These are phyloP conservation scores for Ceratocystis diversiconidia DNA, from an alignment of 2,329 filamentous ascomycete species.

Conservation along the genomic window DNA sequence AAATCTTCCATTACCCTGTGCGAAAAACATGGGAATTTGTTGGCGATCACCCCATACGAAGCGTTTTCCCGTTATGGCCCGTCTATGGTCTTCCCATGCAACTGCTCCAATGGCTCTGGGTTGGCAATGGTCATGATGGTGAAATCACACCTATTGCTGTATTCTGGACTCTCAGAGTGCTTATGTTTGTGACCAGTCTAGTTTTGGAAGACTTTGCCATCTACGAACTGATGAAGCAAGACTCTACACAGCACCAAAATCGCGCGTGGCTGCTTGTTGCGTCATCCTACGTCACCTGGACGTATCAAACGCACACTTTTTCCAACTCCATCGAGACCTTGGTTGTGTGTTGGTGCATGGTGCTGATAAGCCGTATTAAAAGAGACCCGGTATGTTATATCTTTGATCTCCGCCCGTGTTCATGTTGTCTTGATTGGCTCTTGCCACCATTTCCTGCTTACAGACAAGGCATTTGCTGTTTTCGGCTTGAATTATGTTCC, in stretches of 20 bases:
- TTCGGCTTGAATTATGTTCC: background rate
- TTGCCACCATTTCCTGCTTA: background rate
- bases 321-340: constrained; percentile 95
- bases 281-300: constrained; percentile 97
- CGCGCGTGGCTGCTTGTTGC: constrained; percentile 72
- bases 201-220: constrained; percentile 97
- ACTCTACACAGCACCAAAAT: constrained; percentile 55
- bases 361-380: constrained; percentile 75
- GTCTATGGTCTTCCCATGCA: constrained; percentile 91
- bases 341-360: constrained; percentile 82
- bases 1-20: constrained; percentile 84
- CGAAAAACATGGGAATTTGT: constrained; percentile 95
- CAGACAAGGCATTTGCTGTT: background rate
- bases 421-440: background rate
- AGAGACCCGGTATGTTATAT: constrained; percentile 52
- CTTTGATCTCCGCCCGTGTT: background rate
- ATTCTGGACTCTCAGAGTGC: constrained; percentile 73
- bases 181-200: constrained; percentile 93
- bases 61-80: constrained; percentile 91
- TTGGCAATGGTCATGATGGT: constrained; percentile 46
- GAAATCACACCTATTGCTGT: constrained; percentile 71
- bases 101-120: constrained; percentile 81
- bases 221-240: constrained; percentile 59
- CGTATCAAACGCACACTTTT: constrained; percentile 95
- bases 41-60: constrained; percentile 73